These are phyloP conservation scores for Diplotaxis tenuifolia DNA, from an alignment of 345 rosid species.

Conservation along the genomic window DNA sequence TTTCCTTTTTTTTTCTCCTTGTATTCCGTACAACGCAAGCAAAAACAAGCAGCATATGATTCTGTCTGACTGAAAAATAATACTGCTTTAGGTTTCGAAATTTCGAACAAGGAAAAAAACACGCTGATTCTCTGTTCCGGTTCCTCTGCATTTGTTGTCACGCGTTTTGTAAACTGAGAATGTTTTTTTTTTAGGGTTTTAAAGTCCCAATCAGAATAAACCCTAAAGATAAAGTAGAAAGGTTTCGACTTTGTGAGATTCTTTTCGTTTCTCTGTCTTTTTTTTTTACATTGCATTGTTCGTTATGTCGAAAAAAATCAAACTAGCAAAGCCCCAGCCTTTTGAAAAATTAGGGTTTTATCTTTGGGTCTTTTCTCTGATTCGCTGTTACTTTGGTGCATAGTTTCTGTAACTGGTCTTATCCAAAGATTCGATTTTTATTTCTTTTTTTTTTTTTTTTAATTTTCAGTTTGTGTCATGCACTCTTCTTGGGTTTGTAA, in stretches of 20 bases:
- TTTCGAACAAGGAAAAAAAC: neutral
- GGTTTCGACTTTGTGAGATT: neutral
- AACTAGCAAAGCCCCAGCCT: neutral
- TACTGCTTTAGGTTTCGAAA: too few relatives aligned
- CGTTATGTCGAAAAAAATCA: neutral
- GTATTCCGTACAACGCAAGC: slow-evolving; percentile 26
- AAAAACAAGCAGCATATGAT: neutral
- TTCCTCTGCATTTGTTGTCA: slow-evolving; percentile 9
- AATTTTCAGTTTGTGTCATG: too few relatives aligned
- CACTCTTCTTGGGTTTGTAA: too few relatives aligned
- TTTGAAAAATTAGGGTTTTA: neutral
- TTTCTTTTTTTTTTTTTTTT: too few relatives aligned
- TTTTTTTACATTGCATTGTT: neutral
- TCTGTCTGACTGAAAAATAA: neutral
- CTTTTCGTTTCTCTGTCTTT: neutral
- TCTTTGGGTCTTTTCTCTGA: neutral
- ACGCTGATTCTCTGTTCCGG: neutral
- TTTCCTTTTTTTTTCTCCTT: neutral
- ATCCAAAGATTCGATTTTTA: neutral
- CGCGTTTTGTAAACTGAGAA: slow-evolving; percentile 6
- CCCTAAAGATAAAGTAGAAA: neutral
- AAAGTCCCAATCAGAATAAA: neutral
- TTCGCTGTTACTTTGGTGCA: neutral
- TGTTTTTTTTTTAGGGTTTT: neutral
- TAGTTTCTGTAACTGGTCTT: neutral